These are phyloP conservation scores for Dendrostoma leiphaemia DNA, from an alignment of 2,329 filamentous ascomycete genomes.

Conservation along the genomic window DNA sequence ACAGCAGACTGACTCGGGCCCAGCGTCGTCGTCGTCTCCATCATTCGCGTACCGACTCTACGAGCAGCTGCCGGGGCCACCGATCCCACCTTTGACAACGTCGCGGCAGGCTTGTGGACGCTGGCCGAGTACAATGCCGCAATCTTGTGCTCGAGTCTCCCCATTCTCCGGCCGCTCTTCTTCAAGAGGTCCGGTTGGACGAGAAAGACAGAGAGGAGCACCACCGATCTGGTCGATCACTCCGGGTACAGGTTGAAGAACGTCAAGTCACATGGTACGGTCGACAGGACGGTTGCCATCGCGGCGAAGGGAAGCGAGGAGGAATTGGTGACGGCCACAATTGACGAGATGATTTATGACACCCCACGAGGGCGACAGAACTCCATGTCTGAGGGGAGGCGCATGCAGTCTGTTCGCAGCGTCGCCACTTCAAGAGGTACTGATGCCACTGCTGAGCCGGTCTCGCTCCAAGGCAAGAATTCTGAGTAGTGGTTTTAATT, in stretches of 20 bases:
- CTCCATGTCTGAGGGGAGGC: not conserved
- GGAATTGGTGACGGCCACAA: not conserved
- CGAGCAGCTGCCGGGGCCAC: constrained; percentile 24
- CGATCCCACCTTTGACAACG: constrained; percentile 31
- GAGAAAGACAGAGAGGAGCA: no score
- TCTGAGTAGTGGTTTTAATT: no score
- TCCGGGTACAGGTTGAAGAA: not conserved
- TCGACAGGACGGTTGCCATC: no score
- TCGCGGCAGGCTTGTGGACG: constrained; percentile 30
- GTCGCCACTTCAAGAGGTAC: no score
- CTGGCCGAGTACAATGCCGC: constrained; percentile 29
- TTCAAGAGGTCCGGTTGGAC: no score
- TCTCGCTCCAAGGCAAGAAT: no score
- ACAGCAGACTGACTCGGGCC: not conserved
- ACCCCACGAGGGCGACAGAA: no score
- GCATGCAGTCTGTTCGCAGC: no score
- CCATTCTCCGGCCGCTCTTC: constrained; percentile 28
- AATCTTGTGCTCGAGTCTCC: constrained; percentile 29
- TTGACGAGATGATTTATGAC: not conserved
- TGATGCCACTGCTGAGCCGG: no score
- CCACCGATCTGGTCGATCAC: no score
- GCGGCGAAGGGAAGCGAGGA: not conserved
- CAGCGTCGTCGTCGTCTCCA: constrained; percentile 32
- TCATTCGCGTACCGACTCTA: constrained; percentile 32
- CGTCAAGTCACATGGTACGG: no score